These are phyloP conservation scores for Chaetomium sp. DNA, from an alignment of 2,329 filamentous ascomycete genomes.

Conservation along the genomic window DNA sequence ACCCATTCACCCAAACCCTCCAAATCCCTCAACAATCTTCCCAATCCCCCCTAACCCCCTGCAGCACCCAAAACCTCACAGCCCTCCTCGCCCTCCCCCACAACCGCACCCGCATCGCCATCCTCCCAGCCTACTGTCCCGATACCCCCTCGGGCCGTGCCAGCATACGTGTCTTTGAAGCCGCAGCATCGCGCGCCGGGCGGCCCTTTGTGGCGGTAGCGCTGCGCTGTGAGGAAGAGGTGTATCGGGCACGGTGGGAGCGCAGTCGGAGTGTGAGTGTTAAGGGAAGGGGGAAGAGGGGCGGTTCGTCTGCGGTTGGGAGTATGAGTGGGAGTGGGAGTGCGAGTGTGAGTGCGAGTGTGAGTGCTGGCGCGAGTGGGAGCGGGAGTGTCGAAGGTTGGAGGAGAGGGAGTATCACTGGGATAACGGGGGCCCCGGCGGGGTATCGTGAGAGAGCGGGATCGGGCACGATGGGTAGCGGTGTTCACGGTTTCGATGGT, in stretches of 20 bases:
- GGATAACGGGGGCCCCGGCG: too few relatives aligned
- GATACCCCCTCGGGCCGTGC: conserved; percentile 22
- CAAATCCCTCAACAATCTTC: conserved; percentile 6
- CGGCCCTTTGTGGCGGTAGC: conserved; percentile 27
- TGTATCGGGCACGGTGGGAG: conserved; percentile 13
- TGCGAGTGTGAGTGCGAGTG: neutral
- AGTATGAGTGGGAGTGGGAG: neutral
- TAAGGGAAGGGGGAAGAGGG: neutral
- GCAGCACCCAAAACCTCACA: conserved; percentile 21
- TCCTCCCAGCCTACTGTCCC: conserved; percentile 27
- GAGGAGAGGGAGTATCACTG: too few relatives aligned
- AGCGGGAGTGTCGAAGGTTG: neutral
- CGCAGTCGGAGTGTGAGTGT: neutral
- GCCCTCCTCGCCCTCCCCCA: conserved; percentile 21
- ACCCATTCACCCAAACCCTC: conserved; percentile 7
- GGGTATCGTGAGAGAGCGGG: too few relatives aligned
- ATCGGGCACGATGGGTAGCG: too few relatives aligned
- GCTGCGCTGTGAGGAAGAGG: conserved; percentile 19
- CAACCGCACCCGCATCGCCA: conserved; percentile 20
- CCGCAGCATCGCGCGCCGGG: conserved; percentile 21
- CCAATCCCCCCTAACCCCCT: conserved; percentile 1
- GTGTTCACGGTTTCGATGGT: too few relatives aligned
- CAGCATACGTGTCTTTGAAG: conserved; percentile 22
- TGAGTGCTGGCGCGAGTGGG: neutral
- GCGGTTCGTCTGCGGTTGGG: neutral